These are phyloP conservation scores for Didymella segeticola DNA, from an alignment of 2,329 filamentous ascomycete species.

Conservation along the genomic window DNA sequence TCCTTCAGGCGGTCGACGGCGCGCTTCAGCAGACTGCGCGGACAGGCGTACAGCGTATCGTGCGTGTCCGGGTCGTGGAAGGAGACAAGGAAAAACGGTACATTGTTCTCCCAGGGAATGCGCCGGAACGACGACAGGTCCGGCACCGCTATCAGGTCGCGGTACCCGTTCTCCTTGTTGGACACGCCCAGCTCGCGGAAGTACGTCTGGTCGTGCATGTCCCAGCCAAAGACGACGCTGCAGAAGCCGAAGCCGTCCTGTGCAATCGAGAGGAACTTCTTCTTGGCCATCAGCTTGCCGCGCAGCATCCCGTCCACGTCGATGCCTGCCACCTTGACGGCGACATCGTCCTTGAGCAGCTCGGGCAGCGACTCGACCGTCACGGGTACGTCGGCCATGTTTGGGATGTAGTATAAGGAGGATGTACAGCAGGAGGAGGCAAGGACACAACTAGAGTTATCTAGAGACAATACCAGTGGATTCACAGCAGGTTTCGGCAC, in stretches of 20 bases:
- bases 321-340: slow-evolving; percentile 86
- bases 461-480: too few species aligned
- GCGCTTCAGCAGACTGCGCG: slow-evolving; percentile 74
- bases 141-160: slow-evolving; percentile 81
- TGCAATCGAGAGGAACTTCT: slow-evolving; percentile 88
- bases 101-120: slow-evolving; percentile 88
- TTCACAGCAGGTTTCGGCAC: slow-evolving; percentile 3
- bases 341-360: slow-evolving; percentile 73
- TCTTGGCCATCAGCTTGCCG: slow-evolving; percentile 90
- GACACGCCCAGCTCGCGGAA: slow-evolving; percentile 83
- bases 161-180: slow-evolving; percentile 89
- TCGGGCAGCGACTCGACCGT: slow-evolving; percentile 70
- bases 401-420: too few species aligned
- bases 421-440: not conserved
- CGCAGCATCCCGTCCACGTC: slow-evolving; percentile 88
- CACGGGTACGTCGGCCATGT: slow-evolving; percentile 48
- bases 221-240: slow-evolving; percentile 94
- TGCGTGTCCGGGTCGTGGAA: slow-evolving; percentile 83
- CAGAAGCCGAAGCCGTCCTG: slow-evolving; percentile 88
- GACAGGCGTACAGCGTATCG: slow-evolving; percentile 76
- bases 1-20: slow-evolving; percentile 71
- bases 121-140: slow-evolving; percentile 79
- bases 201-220: slow-evolving; percentile 95
- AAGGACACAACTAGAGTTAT: not conserved
- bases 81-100: slow-evolving; percentile 84